Evolutionary conservation across 129 eudicot species (phyloP), one percentile per base, ranked within the genome.

Genomic region (Cynara cardunculus): DNA sequence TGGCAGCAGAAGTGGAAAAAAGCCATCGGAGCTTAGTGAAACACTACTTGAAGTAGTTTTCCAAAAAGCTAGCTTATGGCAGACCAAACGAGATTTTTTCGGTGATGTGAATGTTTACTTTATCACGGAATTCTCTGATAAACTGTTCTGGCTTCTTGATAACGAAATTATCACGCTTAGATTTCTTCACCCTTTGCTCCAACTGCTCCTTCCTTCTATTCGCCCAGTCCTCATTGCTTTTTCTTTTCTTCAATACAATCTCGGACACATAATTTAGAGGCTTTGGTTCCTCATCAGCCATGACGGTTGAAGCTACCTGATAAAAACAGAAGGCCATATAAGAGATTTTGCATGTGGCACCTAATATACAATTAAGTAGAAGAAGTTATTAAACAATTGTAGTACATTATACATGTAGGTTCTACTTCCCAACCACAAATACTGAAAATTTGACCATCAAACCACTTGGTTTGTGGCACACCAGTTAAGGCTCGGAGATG

Each of bases 211-310:
- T 87, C 82, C 94, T 89, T 78, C 85, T 83, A 39, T 87, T 86
- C 18, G 94, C 92, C 94, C 97, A 91, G 13, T 91, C 86, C 46
- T 91, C 97, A 73, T 88, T 91, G 65, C 31, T 86, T 81, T 83
- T 91, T 92, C 94, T 89, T 80, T 91, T 91, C 89, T 89, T 91
- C 88, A 91, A 77, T 8, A 91, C 77, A 27, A 88, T 88, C 82
- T 91, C 94, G 13, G 89, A 84, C 24, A 91, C 82, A 66, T 86
- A 89, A 3, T 82, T 82, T 22, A 91, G 71, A 18, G 75, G 87
- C 86, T 77, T 30, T 34, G 77, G 82, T 73, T 73, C 84, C 56
- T 84, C 91, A 9, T 82, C 92, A 0, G 89, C 84, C 81, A 89
- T 87, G 35, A 80, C 81, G 31, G 70, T 79, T 68, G 6, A 53